phyloP scores from a whole-genome alignment of 2,329 filamentous ascomycete genomes.

The Dactylellina parvicollis region DNA sequence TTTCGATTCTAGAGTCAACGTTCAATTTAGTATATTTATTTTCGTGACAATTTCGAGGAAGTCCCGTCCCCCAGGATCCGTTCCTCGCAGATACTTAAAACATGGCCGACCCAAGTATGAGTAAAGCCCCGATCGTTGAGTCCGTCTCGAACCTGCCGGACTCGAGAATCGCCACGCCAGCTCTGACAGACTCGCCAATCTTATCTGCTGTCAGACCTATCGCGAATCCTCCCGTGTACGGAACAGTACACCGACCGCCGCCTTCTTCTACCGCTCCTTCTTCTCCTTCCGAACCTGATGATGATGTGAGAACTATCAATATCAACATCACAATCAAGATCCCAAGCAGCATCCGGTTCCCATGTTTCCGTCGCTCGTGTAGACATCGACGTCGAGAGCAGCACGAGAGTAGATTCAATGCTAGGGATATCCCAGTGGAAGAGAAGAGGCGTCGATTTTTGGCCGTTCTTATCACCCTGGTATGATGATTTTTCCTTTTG shows the following conservation, averaged over 20 bases:
- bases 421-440: conserved; percentile 1
- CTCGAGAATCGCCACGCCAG: neutral
- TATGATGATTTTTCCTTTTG: conserved; percentile 1
- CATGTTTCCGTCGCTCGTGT: conserved; percentile 33
- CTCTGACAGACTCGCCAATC: neutral
- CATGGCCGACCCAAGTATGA: conserved; percentile 18
- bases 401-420: neutral
- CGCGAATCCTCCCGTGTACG: neutral
- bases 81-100: conserved; percentile 4
- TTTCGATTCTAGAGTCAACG: neutral
- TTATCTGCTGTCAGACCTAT: neutral
- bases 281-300: conserved; percentile 6
- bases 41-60: conserved; percentile 21
- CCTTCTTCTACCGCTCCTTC: neutral
- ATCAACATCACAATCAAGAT: conserved; percentile 49
- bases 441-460: conserved; percentile 21
- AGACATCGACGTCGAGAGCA: neutral
- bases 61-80: conserved; percentile 8
- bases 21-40: neutral
- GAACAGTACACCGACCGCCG: conserved; percentile 22
- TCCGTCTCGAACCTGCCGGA: neutral
- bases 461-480: conserved; percentile 20
- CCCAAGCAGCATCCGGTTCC: conserved; percentile 31
- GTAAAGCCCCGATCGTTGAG: conserved; percentile 14
- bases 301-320: conserved; percentile 47